phyloP scores from a whole-genome alignment of 208 protist genomes.

The Leishmania major region DNA sequence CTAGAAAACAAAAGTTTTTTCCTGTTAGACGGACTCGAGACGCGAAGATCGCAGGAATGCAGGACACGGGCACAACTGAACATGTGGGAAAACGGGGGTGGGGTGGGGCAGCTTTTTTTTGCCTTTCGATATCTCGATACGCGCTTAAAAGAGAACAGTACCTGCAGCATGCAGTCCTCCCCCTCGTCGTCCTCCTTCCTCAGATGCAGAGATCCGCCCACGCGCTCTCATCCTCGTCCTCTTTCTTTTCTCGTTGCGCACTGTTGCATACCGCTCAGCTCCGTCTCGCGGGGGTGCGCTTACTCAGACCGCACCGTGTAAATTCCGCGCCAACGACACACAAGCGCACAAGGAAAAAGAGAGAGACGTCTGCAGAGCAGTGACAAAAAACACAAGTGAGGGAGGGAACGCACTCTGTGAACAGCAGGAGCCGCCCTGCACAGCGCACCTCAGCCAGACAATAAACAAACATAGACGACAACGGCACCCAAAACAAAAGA shows the following conservation, averaged over 20 bases:
- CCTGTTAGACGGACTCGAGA: neutral
- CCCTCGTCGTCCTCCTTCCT: neutral
- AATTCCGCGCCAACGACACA: neutral
- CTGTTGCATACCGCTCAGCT: neutral
- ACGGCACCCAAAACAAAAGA: neutral
- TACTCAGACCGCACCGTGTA: neutral
- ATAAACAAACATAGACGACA: neutral
- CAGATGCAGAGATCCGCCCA: neutral
- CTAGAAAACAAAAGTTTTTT: neutral
- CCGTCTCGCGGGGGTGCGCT: neutral
- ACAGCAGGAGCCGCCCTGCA: neutral
- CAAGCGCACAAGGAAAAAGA: neutral
- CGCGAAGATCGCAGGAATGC: neutral
- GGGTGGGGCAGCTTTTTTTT: neutral
- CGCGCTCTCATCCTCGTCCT: neutral
- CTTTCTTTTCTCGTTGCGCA: neutral
- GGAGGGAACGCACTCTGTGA: neutral
- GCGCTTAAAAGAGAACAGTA: neutral
- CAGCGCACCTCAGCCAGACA: neutral
- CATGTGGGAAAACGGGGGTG: neutral
- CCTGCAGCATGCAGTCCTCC: neutral
- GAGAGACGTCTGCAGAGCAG: neutral
- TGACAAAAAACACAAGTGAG: neutral
- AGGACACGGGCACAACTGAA: neutral
- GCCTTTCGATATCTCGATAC: neutral